These are phyloP conservation scores for Linnemannia elongata DNA, from an alignment of 192 early-diverging fungal genomes.

Conservation along the genomic window DNA sequence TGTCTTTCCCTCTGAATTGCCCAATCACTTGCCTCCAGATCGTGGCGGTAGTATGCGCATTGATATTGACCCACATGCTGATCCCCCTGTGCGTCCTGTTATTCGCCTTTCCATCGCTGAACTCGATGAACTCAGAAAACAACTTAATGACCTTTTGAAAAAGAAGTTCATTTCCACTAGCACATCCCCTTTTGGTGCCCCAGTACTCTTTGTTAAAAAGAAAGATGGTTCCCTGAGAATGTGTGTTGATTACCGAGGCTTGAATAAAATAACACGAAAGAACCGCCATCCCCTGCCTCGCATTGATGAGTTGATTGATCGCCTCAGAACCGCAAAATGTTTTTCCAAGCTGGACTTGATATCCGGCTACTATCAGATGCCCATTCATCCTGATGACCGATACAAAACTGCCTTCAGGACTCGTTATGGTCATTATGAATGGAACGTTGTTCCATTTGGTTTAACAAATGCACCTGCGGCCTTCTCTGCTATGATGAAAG, in stretches of 20 bases:
- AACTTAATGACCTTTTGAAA: constrained; percentile 27
- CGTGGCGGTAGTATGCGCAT: constrained; percentile 27
- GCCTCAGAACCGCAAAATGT: constrained; percentile 14
- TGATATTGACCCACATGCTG: constrained; percentile 31
- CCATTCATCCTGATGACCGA: constrained; percentile 17
- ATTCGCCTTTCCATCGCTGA: constrained; percentile 34
- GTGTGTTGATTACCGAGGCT: too few relatives aligned
- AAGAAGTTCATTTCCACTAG: constrained; percentile 51
- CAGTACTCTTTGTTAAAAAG: too few relatives aligned
- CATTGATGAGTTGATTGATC: constrained; percentile 63
- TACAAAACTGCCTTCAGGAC: constrained; percentile 44
- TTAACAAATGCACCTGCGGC: constrained; percentile 71
- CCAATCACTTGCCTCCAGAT: constrained; percentile 32
- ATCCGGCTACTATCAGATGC: constrained; percentile 66
- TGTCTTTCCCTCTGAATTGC: constrained; percentile 29
- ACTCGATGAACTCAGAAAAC: constrained; percentile 41
- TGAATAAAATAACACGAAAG: constrained; percentile 34
- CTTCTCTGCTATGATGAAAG: constrained; percentile 63
- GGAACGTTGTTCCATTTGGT: constrained; percentile 73
- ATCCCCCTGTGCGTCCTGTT: constrained; percentile 32
- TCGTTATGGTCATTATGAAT: constrained; percentile 62
- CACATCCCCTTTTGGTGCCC: constrained; percentile 27
- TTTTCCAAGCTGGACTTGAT: constrained; percentile 66
- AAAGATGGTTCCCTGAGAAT: too few relatives aligned
- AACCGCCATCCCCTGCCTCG: constrained; percentile 65